A percentile compares a stretch with the other conserved stretches of the same genome.
These are phyloP conservation scores for Aspergillus unguis DNA, from an alignment of 2,329 filamentous ascomycete genomes.

Conservation along the genomic window DNA sequence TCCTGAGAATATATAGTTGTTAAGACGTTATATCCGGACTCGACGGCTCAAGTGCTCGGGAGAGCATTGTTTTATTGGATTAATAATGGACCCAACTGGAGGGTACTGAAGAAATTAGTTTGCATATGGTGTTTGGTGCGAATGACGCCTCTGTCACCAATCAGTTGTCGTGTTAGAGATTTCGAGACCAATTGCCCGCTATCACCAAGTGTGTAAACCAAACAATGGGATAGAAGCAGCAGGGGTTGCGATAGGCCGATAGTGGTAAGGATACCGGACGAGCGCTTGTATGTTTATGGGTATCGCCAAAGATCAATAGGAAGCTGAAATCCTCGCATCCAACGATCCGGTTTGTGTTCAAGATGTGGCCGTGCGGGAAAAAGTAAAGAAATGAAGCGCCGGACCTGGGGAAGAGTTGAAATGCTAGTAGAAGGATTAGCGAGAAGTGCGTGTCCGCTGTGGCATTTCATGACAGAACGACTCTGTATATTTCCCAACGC, in stretches of 20 bases:
- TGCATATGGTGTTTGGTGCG: slow-evolving; percentile 16
- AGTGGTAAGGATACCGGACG: not conserved
- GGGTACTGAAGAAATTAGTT: slow-evolving; percentile 10
- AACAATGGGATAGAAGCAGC: slow-evolving; percentile 14
- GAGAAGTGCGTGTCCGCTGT: slow-evolving; percentile 23
- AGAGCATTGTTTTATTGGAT: slow-evolving; percentile 9
- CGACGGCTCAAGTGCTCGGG: not conserved
- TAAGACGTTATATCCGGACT: not conserved
- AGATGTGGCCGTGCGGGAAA: slow-evolving; percentile 11
- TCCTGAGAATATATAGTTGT: not conserved
- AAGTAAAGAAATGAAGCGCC: slow-evolving; percentile 17
- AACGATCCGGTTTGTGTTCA: slow-evolving; percentile 12
- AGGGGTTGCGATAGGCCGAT: not conserved
- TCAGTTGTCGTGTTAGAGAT: slow-evolving; percentile 12
- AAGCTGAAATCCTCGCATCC: not conserved
- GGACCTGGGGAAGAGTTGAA: slow-evolving; percentile 28
- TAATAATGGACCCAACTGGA: slow-evolving; percentile 11
- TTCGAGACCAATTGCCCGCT: slow-evolving; percentile 9
- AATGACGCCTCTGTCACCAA: slow-evolving; percentile 12
- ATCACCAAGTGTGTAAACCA: not conserved
- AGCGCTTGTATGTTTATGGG: not conserved
- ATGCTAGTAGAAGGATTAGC: slow-evolving; percentile 20
- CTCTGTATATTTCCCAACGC: too few species aligned
- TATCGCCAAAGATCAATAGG: not conserved
- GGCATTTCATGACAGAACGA: slow-evolving; percentile 13